Percentiles rank a stretch among this genome's conserved stretches.
Conservation (phyloP, 164 flowering plant species). For the Macadamia tetraphylla region DNA sequence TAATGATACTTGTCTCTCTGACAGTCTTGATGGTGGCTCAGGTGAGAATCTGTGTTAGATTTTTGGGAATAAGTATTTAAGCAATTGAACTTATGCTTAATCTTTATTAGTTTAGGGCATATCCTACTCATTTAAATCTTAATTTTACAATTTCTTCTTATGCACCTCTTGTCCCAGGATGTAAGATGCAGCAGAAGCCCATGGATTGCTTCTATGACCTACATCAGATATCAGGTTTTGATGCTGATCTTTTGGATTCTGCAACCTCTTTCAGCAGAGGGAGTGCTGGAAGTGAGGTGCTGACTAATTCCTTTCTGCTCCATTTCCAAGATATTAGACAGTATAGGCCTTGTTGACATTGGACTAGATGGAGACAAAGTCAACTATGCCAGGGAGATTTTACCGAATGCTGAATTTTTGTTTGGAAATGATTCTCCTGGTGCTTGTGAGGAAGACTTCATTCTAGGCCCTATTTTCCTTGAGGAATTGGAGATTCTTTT, state of each 20-base stretch:
- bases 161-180: conserved; percentile 30
- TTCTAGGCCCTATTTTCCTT: conserved; percentile 32
- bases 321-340: conserved; percentile 24
- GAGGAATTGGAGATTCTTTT: conserved; percentile 47
- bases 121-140: neutral
- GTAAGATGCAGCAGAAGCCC: conserved; percentile 25
- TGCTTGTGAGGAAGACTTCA: conserved; percentile 16
- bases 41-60: conserved; percentile 32
- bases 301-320: conserved; percentile 20
- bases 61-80: neutral
- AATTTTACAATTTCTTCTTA: neutral
- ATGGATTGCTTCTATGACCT: conserved; percentile 24
- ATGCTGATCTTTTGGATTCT: conserved; percentile 45
- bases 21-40: conserved; percentile 56
- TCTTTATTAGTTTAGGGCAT: neutral
- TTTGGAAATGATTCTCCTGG: conserved; percentile 25
- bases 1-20: conserved; percentile 61
- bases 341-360: conserved; percentile 19
- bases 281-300: conserved; percentile 11
- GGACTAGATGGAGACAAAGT: conserved; percentile 38
- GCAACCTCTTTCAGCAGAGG: conserved; percentile 30
- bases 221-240: conserved; percentile 17
- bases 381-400: conserved; percentile 35
- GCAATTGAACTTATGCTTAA: neutral
- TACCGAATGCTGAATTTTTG: conserved; percentile 49